Evolutionary conservation across 306 rosid species (phyloP).

Genomic region (Albizia julibrissin): DNA sequence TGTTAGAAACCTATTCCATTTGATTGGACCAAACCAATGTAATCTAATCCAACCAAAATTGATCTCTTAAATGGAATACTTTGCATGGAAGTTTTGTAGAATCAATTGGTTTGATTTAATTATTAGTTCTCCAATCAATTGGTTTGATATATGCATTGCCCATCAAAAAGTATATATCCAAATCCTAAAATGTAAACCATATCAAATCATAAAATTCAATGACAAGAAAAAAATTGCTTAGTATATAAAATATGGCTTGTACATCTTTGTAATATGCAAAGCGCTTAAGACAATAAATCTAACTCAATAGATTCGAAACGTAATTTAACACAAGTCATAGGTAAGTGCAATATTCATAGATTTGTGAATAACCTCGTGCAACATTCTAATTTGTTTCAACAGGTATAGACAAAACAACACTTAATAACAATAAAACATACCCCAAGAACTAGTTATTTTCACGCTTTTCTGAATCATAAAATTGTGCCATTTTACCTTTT

Average conservation of each 20-base stretch:
- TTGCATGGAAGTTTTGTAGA: neutral
- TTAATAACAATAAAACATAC: neutral
- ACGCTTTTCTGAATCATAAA: neutral
- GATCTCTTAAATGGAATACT: neutral
- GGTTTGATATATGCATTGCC: neutral
- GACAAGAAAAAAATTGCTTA: neutral
- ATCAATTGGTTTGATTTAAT: neutral
- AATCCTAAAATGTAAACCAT: neutral
- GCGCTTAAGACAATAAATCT: neutral
- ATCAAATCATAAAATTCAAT: neutral
- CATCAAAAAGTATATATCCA: neutral
- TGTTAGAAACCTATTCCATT: neutral
- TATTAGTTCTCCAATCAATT: neutral
- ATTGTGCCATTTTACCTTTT: neutral
- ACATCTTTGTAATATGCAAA: neutral
- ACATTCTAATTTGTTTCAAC: neutral
- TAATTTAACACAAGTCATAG: neutral
- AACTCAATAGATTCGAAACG: neutral
- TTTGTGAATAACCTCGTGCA: neutral
- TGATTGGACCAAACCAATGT: neutral
- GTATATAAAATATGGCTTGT: neutral
- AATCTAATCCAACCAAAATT: neutral
- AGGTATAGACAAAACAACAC: neutral
- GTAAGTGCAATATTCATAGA: neutral
- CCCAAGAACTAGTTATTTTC: neutral